phyloP scores from a whole-genome alignment of 768 basidiomycete genomes.

The Serpula lacrymans region DNA sequence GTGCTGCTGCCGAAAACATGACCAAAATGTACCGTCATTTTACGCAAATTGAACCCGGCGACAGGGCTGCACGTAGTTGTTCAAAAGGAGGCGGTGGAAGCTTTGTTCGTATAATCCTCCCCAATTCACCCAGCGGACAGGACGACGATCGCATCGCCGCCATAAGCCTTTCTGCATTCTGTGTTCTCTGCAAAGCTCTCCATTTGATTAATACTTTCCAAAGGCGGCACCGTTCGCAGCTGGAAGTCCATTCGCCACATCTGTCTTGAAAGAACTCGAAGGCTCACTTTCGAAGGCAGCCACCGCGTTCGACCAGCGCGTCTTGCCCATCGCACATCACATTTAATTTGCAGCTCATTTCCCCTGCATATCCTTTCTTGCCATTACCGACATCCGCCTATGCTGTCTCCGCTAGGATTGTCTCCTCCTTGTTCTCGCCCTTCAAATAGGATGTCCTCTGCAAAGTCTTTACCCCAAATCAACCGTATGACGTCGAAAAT shows the following conservation, averaged over 20 bases:
- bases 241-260: conserved; percentile 16
- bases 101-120: too few relatives aligned
- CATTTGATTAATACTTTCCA: conserved; percentile 8
- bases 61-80: too few relatives aligned
- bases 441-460: conserved; percentile 25
- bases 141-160: conserved; percentile 13
- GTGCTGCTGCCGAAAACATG: conserved; percentile 25
- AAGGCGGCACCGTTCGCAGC: conserved; percentile 2
- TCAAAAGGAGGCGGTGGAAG: too few relatives aligned
- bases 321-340: conserved; percentile 15
- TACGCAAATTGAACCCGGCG: too few relatives aligned
- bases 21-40: conserved; percentile 21
- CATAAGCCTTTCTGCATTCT: conserved; percentile 10
- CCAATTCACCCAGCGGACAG: neutral
- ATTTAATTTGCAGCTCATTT: conserved; percentile 26
- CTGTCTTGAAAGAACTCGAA: conserved; percentile 11
- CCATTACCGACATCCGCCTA: conserved; percentile 33
- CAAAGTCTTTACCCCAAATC: too few relatives aligned
- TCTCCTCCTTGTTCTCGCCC: conserved; percentile 1
- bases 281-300: conserved; percentile 18
- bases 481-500: too few relatives aligned
- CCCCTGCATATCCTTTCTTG: conserved; percentile 21
- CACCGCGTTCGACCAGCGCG: conserved; percentile 11
- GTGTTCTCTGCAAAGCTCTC: conserved; percentile 10
- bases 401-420: conserved; percentile 25